Evolutionary conservation across 192 early-diverging fungal species (phyloP), one percentile per base, ranked within the genome.

Genomic region (Coemansia sp.): DNA sequence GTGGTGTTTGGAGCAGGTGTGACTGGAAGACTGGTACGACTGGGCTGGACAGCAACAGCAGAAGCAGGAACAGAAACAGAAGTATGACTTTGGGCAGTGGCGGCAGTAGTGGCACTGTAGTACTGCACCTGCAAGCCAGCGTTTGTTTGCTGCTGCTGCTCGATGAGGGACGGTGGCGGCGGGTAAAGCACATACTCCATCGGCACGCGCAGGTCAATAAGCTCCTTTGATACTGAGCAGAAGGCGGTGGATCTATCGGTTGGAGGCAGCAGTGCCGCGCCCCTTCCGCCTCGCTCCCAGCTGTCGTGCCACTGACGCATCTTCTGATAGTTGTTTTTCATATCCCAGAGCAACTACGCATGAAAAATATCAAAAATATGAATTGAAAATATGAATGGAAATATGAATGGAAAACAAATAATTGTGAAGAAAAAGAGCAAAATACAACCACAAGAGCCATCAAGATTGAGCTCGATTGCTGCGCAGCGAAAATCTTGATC

Each of bases 291-390:
- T 34, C 53, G 71, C 35, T 67, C 67, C 77, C 77, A 79, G 58
- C 29, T 48, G 18, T 58, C 67, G 31, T 79, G 56, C 71, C 71
- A 79, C 29, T 33, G 25, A 33, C 66, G 68, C 64, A 71, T 74
- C 59, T 73, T 35, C 3, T 59, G 33, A 23, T 61, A 49, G 53
- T 79, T 79, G 58, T 70, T 49, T 37, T 79, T 79, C 77, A 79
- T 79, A 31, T n/a, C 6, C 16, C 7, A 26, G 10, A 13, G 16
- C 23, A 46, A 20, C 37, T 7, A 40, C 37, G 3, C 37, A 40
- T 40, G n/a, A n/a, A n/a, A n/a, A n/a, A 40, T 15, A 40, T 7
- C 43, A 46, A 51, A 21, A 13, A 23, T 26, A 51, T n/a, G n/a
- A n/a, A n/a, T n/a, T n/a, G n/a, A 51, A 6, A 51, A 26, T 23